These are phyloP conservation scores for Podaxis mareebaensis DNA, from an alignment of 768 basidiomycete genomes.

Conservation along the genomic window DNA sequence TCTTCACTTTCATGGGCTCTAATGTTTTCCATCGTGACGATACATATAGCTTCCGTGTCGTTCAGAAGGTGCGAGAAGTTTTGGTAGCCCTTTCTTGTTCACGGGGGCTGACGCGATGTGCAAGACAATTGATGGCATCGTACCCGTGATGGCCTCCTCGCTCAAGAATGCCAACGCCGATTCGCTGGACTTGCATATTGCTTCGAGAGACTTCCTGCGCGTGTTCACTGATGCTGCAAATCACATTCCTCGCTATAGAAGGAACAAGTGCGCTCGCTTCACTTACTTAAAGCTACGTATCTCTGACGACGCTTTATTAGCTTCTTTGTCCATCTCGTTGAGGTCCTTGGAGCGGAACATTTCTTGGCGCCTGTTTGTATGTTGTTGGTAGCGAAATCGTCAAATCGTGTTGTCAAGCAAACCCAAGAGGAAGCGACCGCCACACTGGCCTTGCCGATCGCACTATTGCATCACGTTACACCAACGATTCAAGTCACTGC, in stretches of 20 bases:
- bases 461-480: slow-evolving; percentile 59
- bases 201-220: slow-evolving; percentile 77
- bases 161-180: slow-evolving; percentile 58
- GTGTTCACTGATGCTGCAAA: slow-evolving; percentile 93
- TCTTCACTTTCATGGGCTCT: slow-evolving; percentile 99
- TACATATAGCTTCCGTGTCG: slow-evolving; percentile 91
- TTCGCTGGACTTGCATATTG: slow-evolving; percentile 63
- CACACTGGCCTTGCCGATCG: slow-evolving; percentile 65
- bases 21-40: slow-evolving; percentile 97
- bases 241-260: slow-evolving; percentile 91
- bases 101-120: slow-evolving; percentile 10
- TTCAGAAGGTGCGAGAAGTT: slow-evolving; percentile 69
- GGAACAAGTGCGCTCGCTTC: slow-evolving; percentile 64
- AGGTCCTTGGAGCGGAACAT: slow-evolving; percentile 75
- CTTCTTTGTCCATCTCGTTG: slow-evolving; percentile 87
- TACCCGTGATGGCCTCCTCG: slow-evolving; percentile 89
- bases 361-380: slow-evolving; percentile 84
- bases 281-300: not conserved
- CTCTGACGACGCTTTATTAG: slow-evolving; percentile 36
- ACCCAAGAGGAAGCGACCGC: slow-evolving; percentile 55
- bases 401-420: slow-evolving; percentile 69
- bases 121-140: slow-evolving; percentile 90
- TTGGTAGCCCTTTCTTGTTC: not conserved
- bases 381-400: slow-evolving; percentile 79
- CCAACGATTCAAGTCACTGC: slow-evolving; percentile 57